A percentile compares a stretch with the other conserved stretches of the same genome.
Evolutionary conservation across 768 basidiomycete genomes (phyloP).

Genomic region (Vishniacozyma victoriae): DNA sequence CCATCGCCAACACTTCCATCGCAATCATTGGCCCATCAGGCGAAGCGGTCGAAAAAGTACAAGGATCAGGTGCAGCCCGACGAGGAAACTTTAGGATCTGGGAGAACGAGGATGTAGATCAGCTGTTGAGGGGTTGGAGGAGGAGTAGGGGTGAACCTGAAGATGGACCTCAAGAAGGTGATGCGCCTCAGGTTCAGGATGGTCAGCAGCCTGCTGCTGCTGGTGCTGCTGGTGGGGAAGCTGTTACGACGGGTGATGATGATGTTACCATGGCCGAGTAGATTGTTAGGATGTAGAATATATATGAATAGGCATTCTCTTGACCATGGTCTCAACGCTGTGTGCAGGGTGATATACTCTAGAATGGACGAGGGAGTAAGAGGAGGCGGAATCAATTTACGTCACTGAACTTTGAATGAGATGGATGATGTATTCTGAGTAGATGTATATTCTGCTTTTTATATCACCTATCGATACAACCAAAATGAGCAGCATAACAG

Average conservation of each 20-base stretch:
- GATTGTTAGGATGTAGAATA: neutral
- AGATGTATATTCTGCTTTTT: too few species aligned
- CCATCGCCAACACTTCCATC: constrained; percentile 85
- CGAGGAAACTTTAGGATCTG: constrained; percentile 73
- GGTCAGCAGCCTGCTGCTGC: neutral
- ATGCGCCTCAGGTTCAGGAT: neutral
- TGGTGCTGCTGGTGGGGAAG: neutral
- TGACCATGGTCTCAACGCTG: neutral
- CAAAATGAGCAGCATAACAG: too few species aligned
- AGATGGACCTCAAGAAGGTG: constrained; percentile 37
- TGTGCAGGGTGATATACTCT: neutral
- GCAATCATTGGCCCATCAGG: constrained; percentile 67
- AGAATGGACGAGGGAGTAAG: too few species aligned
- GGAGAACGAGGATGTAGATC: constrained; percentile 70
- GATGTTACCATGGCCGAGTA: constrained; percentile 5
- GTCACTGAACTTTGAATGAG: too few species aligned
- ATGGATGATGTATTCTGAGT: too few species aligned
- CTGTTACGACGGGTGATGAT: neutral
- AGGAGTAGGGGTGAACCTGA: constrained; percentile 48
- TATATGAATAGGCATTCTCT: constrained; percentile 2
- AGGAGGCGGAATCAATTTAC: too few species aligned
- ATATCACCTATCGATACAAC: too few species aligned
- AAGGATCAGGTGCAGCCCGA: constrained; percentile 50
- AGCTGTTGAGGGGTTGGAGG: constrained; percentile 71
- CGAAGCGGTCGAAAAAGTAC: constrained; percentile 56